Conservation (phyloP, 495 filamentous ascomycete species). For the Amphirosellinia nigrospora region DNA sequence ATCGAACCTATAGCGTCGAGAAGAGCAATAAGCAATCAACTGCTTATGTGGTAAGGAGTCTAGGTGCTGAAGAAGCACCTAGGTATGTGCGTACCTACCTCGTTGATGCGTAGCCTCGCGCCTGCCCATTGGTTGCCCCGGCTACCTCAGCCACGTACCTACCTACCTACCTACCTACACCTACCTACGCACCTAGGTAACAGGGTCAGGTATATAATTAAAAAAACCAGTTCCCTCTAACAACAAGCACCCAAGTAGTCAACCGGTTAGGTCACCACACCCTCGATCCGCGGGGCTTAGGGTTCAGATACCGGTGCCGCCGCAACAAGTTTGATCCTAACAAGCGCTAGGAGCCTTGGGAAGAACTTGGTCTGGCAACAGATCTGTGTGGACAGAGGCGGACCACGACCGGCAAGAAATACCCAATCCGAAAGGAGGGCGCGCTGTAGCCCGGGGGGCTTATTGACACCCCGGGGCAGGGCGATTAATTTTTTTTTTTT, state of each 20-base stretch:
- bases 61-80: not conserved
- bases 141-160: too few relatives aligned
- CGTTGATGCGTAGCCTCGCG: not conserved
- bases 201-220: not conserved
- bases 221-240: not conserved
- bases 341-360: conserved; percentile 5
- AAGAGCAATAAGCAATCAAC: not conserved
- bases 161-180: too few relatives aligned
- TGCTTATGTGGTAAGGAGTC: too few relatives aligned
- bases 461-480: not conserved
- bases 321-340: not conserved
- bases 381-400: conserved; percentile 12
- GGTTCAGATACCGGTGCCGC: conserved; percentile 14
- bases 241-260: conserved; percentile 15
- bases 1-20: not conserved
- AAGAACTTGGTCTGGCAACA: not conserved
- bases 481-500: conserved; percentile 5
- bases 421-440: conserved; percentile 13
- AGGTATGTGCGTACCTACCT: not conserved
- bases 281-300: not conserved
- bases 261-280: not conserved
- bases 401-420: not conserved
- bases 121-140: not conserved
- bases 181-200: too few relatives aligned
- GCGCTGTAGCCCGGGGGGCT: conserved; percentile 12